Evolutionary conservation across 164 flowering plant species (phyloP).

Genomic region (Buxus sempervirens): DNA sequence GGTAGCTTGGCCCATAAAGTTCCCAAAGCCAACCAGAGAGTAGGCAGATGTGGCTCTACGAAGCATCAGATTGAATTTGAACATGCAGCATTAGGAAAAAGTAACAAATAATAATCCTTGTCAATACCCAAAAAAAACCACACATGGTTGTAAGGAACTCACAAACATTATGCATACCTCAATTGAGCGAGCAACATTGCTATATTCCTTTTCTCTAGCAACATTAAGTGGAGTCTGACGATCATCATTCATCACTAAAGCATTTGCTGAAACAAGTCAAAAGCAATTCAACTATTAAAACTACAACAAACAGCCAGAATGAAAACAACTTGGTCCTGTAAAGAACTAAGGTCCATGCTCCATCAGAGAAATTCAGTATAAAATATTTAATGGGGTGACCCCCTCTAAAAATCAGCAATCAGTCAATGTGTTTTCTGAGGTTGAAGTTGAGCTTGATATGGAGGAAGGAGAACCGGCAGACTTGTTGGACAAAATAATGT

Average conservation of each 20-base stretch:
- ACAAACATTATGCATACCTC: conserved; percentile 53
- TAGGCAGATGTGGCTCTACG: conserved; percentile 67
- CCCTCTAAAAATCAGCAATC: no score
- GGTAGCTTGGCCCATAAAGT: conserved; percentile 75
- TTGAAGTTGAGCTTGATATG: no score
- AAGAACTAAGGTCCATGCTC: not conserved
- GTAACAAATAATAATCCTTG: not conserved
- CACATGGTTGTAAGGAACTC: not conserved
- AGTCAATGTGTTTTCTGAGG: no score
- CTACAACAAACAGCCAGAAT: not conserved
- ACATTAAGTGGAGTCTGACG: conserved; percentile 80
- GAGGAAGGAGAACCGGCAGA: no score
- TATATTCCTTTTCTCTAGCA: conserved; percentile 69
- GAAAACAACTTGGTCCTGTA: not conserved
- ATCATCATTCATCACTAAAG: conserved; percentile 72
- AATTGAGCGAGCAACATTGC: conserved; percentile 75
- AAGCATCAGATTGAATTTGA: not conserved
- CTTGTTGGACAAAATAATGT: no score
- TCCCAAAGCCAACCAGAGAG: conserved; percentile 95
- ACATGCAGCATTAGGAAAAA: not conserved
- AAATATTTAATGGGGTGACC: no score
- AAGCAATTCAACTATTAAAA: conserved; percentile 1
- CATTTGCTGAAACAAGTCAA: conserved; percentile 65
- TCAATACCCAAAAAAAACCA: no score
- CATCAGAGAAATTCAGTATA: not conserved